Evolutionary conservation across 306 rosid genomes (phyloP).

Genomic region (Acacia melanoxylon): DNA sequence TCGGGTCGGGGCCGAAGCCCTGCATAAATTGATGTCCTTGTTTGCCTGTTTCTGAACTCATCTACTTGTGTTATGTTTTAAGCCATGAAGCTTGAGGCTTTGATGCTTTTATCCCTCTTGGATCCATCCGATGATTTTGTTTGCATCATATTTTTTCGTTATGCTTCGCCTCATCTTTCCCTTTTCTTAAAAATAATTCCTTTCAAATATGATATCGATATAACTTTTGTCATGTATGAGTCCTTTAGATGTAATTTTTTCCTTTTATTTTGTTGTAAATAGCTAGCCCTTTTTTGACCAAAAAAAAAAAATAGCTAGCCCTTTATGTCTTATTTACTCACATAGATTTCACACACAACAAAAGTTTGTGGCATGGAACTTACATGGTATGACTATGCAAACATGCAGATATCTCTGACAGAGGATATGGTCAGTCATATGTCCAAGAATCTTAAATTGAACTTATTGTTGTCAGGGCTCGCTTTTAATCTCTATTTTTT

Average conservation of each 20-base stretch:
- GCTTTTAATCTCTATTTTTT: too few relatives aligned
- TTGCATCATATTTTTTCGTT: background rate
- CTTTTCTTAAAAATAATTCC: background rate
- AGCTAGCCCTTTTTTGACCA: too few relatives aligned
- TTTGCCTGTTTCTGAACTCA: background rate
- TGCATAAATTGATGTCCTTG: background rate
- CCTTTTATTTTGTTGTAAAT: too few relatives aligned
- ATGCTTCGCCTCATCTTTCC: background rate
- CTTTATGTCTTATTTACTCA: background rate
- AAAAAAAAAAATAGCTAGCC: too few relatives aligned
- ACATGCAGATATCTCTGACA: background rate
- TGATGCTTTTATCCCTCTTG: background rate
- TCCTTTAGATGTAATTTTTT: too few relatives aligned
- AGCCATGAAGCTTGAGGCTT: background rate
- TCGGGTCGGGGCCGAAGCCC: too few relatives aligned
- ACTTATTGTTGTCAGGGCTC: background rate
- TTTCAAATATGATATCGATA: background rate
- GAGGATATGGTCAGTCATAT: background rate
- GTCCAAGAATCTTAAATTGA: background rate
- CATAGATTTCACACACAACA: background rate
- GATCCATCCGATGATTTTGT: background rate
- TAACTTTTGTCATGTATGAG: background rate
- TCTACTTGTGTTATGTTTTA: background rate
- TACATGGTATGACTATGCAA: background rate
- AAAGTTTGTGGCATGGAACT: background rate